phyloP scores from a whole-genome alignment of 2,329 filamentous ascomycete species.

The Colletotrichum sp. region DNA sequence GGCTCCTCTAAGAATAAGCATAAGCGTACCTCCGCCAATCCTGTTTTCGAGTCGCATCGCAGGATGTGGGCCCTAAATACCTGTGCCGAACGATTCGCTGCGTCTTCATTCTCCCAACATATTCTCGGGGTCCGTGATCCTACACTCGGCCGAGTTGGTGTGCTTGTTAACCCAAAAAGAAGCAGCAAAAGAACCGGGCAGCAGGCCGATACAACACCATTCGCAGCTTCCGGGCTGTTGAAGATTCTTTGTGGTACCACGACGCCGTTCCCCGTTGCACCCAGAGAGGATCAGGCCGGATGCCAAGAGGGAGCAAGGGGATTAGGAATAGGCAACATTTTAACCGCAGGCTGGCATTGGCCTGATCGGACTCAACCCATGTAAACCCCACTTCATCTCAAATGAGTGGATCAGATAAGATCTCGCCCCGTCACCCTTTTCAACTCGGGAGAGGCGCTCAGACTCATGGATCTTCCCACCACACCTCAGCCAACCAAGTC shows the following conservation, averaged over 20 bases:
- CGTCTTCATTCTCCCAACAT: background rate
- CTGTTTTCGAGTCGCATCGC: background rate
- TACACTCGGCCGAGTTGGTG: background rate
- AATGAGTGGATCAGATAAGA: slow-evolving; percentile 1
- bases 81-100: background rate
- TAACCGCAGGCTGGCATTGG: background rate
- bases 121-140: background rate
- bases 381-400: background rate
- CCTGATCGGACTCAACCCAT: background rate
- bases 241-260: background rate
- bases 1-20: background rate
- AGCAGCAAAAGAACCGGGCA: background rate
- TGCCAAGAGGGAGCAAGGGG: background rate
- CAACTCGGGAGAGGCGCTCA: background rate
- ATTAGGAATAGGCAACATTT: background rate
- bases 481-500: background rate
- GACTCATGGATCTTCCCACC: background rate
- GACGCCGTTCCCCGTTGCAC: background rate
- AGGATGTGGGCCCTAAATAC: background rate
- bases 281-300: background rate
- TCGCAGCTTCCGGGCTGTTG: background rate
- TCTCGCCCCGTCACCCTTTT: background rate
- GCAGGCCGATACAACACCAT: background rate
- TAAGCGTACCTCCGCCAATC: background rate
- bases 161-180: background rate